Percentiles rank a stretch among this genome's conserved stretches.
Conservation (phyloP, 495 filamentous ascomycete genomes). For the Neurospora sp. region DNA sequence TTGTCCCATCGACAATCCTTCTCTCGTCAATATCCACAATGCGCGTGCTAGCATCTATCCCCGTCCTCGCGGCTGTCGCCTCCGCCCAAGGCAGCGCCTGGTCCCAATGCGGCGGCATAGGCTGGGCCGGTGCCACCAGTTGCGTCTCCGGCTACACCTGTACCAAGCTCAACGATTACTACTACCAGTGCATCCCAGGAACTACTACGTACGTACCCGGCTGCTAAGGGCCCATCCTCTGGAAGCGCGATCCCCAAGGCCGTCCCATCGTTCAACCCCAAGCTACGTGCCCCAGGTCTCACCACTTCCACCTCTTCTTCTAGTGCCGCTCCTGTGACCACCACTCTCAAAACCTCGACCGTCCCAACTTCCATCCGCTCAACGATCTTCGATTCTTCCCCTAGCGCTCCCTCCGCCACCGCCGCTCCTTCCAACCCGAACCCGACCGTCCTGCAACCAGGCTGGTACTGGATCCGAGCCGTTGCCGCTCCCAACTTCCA, state of each 20-base stretch:
- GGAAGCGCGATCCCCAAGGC: not conserved
- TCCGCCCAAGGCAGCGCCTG: slow-evolving; percentile 15
- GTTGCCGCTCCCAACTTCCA: slow-evolving; percentile 42
- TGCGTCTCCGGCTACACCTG: slow-evolving; percentile 11
- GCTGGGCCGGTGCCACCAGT: slow-evolving; percentile 1
- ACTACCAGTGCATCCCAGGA: not conserved
- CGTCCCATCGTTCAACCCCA: slow-evolving; percentile 1
- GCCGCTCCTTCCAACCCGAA: slow-evolving; percentile 22
- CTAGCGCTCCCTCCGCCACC: slow-evolving; percentile 14
- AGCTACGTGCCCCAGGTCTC: slow-evolving; percentile 4
- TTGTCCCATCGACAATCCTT: not conserved
- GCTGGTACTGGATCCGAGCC: slow-evolving; percentile 43
- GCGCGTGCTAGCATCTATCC: slow-evolving; percentile 7
- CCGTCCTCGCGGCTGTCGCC: slow-evolving; percentile 5
- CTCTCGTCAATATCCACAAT: slow-evolving; percentile 1
- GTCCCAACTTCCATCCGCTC: slow-evolving; percentile 1
- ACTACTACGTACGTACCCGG: slow-evolving; percentile 9
- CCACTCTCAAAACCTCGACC: slow-evolving; percentile 1
- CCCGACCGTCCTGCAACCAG: slow-evolving; percentile 31
- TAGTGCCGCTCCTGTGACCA: slow-evolving; percentile 3
- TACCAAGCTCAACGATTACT: slow-evolving; percentile 2
- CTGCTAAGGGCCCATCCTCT: not conserved
- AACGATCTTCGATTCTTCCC: not conserved
- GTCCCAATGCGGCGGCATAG: slow-evolving; percentile 13
- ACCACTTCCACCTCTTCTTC: slow-evolving; percentile 9